Percentiles rank a stretch among this genome's conserved stretches.
Evolutionary conservation across 257 asterid genomes (phyloP).

Genomic region (Nicotiana noctiflora): DNA sequence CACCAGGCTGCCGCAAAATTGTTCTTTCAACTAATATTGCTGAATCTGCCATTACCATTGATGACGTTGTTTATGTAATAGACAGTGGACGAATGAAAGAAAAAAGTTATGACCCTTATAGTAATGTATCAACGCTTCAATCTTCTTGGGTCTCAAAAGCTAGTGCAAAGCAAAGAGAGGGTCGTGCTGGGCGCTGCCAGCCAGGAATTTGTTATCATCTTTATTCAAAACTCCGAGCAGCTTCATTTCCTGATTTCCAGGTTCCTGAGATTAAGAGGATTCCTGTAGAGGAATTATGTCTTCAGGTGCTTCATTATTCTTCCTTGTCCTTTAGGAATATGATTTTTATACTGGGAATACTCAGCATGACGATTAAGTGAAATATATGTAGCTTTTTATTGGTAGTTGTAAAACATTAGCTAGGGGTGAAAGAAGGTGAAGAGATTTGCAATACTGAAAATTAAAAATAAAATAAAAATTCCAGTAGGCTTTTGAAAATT

Average conservation of each 20-base stretch:
- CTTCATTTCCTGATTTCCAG: slow-evolving; percentile 75
- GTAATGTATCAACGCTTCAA: slow-evolving; percentile 80
- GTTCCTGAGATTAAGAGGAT: slow-evolving; percentile 95
- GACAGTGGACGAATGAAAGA: slow-evolving; percentile 96
- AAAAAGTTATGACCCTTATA: slow-evolving; percentile 80
- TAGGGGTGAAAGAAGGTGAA: background rate
- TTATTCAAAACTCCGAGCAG: slow-evolving; percentile 63
- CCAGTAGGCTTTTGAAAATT: background rate
- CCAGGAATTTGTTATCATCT: slow-evolving; percentile 93
- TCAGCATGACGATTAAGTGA: background rate
- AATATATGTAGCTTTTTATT: background rate
- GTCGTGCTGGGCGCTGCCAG: slow-evolving; percentile 97
- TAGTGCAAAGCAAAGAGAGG: slow-evolving; percentile 87
- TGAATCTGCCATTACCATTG: slow-evolving; percentile 89
- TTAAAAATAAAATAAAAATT: background rate
- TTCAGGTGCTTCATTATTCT: slow-evolving; percentile 50
- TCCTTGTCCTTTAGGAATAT: background rate
- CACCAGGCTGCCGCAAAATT: slow-evolving; percentile 76
- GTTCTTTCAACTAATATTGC: slow-evolving; percentile 94
- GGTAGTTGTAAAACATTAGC: background rate
- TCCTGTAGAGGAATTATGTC: slow-evolving; percentile 88
- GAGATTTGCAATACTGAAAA: background rate
- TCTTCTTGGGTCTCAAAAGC: slow-evolving; percentile 97
- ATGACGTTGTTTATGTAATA: slow-evolving; percentile 84
- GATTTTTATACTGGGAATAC: background rate